Percentiles rank a stretch among this genome's conserved stretches.
Conservation (phyloP, 345 rosid genomes). For the Cardamine resedifolia region DNA sequence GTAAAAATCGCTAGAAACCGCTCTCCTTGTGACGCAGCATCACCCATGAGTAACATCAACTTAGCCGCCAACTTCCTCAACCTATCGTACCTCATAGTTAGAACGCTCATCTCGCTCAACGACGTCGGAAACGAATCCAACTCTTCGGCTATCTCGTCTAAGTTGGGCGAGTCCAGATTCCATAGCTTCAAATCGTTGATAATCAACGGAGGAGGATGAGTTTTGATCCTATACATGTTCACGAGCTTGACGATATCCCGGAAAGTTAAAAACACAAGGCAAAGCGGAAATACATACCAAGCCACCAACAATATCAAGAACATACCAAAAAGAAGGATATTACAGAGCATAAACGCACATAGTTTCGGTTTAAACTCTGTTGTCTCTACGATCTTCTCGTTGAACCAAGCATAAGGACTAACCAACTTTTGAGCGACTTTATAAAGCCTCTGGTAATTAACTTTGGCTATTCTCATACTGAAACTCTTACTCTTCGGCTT, state of each 20-base stretch:
- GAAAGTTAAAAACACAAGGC: too few relatives aligned
- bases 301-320: too few relatives aligned
- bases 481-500: background rate
- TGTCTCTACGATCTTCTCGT: background rate
- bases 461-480: slow-evolving; percentile 15
- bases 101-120: background rate
- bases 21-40: slow-evolving; percentile 12
- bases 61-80: background rate
- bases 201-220: too few relatives aligned
- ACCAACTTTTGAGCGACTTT: background rate
- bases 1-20: background rate
- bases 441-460: background rate
- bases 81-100: slow-evolving; percentile 20
- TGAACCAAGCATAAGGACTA: background rate
- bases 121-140: slow-evolving; percentile 3
- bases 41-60: background rate
- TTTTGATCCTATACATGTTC: too few relatives aligned
- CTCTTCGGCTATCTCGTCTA: slow-evolving; percentile 22
- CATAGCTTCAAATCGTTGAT: slow-evolving; percentile 8
- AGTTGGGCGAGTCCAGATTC: background rate
- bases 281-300: too few relatives aligned
- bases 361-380: background rate
- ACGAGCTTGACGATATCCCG: too few relatives aligned
- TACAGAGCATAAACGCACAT: too few relatives aligned
- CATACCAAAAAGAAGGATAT: too few relatives aligned